Conservation (phyloP, 73 alveolate species). For the Vitrella brassicaformis region DNA sequence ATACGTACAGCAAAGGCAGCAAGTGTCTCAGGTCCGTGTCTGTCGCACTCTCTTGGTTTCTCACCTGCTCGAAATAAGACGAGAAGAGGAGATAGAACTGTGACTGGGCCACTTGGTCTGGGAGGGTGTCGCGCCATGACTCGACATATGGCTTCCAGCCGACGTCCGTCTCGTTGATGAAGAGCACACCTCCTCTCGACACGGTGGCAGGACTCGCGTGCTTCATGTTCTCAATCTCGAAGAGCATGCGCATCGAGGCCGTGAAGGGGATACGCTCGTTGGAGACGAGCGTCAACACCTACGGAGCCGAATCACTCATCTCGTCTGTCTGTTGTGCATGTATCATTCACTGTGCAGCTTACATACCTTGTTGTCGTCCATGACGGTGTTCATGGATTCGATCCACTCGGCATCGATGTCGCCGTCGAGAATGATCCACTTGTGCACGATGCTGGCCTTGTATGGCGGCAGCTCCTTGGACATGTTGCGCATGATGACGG, state of each 20-base stretch:
- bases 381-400: slow-evolving; percentile 97
- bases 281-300: slow-evolving; percentile 89
- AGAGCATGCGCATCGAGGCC: slow-evolving; percentile 93
- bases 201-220: slow-evolving; percentile 99
- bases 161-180: slow-evolving; percentile 96
- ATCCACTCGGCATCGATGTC: slow-evolving; percentile 99
- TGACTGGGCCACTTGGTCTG: slow-evolving; percentile 73
- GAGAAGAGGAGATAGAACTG: slow-evolving; percentile 66
- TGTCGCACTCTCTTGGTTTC: slow-evolving; percentile 46
- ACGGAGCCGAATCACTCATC: neutral
- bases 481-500: slow-evolving; percentile 97
- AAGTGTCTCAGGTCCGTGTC: slow-evolving; percentile 57
- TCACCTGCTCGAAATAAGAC: slow-evolving; percentile 43
- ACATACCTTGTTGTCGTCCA: slow-evolving; percentile 93
- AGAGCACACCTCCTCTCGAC: slow-evolving; percentile 98
- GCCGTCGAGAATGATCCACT: slow-evolving; percentile 99
- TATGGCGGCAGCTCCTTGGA: slow-evolving; percentile 62
- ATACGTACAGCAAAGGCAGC: slow-evolving; percentile 60
- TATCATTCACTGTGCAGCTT: neutral
- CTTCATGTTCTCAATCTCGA: slow-evolving; percentile 85
- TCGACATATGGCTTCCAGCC: slow-evolving; percentile 99
- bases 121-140: slow-evolving; percentile 89
- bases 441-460: slow-evolving; percentile 80
- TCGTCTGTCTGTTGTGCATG: neutral
- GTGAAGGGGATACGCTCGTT: slow-evolving; percentile 97